Percentiles rank a stretch among this genome's conserved stretches.
Conservation (phyloP, 2,329 filamentous ascomycete species). For the Emmonsiellopsis sp. region DNA sequence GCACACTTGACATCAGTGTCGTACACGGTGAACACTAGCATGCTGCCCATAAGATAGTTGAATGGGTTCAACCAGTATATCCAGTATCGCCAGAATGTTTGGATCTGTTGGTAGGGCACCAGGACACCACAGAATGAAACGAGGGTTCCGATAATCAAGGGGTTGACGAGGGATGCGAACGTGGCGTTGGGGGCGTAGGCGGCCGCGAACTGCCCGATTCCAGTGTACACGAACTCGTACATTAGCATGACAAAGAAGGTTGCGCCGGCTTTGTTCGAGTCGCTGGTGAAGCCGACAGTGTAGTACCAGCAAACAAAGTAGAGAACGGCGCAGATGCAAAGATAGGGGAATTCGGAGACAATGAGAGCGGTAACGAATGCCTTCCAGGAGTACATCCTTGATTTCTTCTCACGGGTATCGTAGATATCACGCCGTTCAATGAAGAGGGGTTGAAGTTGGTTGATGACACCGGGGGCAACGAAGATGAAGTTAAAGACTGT, state of each 20-base stretch:
- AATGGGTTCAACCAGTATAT: constrained; percentile 53
- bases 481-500: constrained; percentile 57
- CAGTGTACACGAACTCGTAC: constrained; percentile 62
- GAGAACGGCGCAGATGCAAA: constrained; percentile 52
- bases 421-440: constrained; percentile 62
- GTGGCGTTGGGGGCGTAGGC: constrained; percentile 60
- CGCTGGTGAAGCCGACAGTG: constrained; percentile 55
- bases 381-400: constrained; percentile 65
- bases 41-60: constrained; percentile 51
- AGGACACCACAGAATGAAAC: constrained; percentile 64
- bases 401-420: constrained; percentile 58
- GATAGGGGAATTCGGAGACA: constrained; percentile 59
- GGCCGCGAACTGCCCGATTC: constrained; percentile 70
- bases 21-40: constrained; percentile 47
- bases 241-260: constrained; percentile 65
- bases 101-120: constrained; percentile 52
- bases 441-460: constrained; percentile 55
- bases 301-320: constrained; percentile 71
- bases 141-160: constrained; percentile 66
- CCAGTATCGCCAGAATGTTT: constrained; percentile 63
- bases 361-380: constrained; percentile 63
- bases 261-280: constrained; percentile 34
- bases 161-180: constrained; percentile 65
- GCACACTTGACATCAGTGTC: constrained; percentile 40
- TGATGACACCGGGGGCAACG: constrained; percentile 50